Percentiles rank a stretch among this genome's conserved stretches.
These are phyloP conservation scores for Saraca asoca DNA, from an alignment of 331 rosid genomes.

Conservation along the genomic window DNA sequence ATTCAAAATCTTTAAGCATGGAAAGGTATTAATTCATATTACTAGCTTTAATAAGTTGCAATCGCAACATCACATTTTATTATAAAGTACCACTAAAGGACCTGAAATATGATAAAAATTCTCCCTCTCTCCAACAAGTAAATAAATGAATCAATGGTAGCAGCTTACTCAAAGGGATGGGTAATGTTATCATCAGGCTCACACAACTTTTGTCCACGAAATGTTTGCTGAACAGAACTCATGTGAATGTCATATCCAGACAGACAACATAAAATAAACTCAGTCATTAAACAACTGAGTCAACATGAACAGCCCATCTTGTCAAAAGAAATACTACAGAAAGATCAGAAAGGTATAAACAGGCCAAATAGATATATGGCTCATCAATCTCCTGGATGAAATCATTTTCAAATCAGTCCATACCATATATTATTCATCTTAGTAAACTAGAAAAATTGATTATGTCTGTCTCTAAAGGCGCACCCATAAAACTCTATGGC, in stretches of 20 bases:
- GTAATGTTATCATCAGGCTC: not conserved
- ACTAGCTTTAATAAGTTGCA: not conserved
- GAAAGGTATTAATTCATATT: no score
- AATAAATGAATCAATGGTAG: not conserved
- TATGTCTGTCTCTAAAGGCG: not conserved
- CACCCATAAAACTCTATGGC: not conserved
- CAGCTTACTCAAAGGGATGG: not conserved
- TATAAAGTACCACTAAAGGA: not conserved
- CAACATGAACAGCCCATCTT: not conserved
- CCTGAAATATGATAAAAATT: not conserved
- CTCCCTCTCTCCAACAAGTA: not conserved
- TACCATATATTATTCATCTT: constrained; percentile 2
- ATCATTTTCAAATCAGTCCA: not conserved
- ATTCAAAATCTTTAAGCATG: not conserved
- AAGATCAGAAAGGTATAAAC: not conserved
- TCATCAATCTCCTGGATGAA: not conserved
- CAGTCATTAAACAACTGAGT: not conserved
- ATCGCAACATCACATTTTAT: not conserved
- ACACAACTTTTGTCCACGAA: not conserved
- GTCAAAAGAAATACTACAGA: not conserved
- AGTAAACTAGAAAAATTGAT: not conserved
- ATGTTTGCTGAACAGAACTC: not conserved
- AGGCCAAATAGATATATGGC: not conserved
- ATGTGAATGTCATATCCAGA: not conserved
- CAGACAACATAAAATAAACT: not conserved